Percentiles rank a stretch among this genome's conserved stretches.
Evolutionary conservation across 2,329 filamentous ascomycete species (phyloP).

Genomic region (Xylaria sp.): DNA sequence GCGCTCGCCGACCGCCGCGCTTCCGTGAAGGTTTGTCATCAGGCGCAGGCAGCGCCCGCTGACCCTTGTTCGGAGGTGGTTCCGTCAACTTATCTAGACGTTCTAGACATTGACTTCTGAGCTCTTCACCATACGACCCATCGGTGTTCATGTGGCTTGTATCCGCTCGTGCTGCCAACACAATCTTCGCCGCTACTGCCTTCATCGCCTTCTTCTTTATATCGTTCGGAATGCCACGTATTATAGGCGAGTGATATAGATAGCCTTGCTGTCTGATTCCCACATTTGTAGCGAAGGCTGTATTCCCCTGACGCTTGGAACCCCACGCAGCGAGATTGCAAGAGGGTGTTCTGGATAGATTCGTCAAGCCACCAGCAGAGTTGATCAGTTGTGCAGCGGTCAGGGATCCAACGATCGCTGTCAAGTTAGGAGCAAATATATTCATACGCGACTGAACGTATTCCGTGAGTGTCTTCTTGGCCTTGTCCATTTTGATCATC

Average conservation of each 20-base stretch:
- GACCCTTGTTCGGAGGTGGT: slow-evolving; percentile 85
- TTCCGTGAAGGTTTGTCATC: slow-evolving; percentile 96
- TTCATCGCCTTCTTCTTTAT: slow-evolving; percentile 92
- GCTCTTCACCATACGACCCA: slow-evolving; percentile 78
- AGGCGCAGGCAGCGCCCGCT: slow-evolving; percentile 83
- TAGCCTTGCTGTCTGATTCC: slow-evolving; percentile 90
- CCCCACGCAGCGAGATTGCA: slow-evolving; percentile 92
- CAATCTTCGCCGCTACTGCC: slow-evolving; percentile 89
- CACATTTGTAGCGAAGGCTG: slow-evolving; percentile 87
- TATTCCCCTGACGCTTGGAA: slow-evolving; percentile 75
- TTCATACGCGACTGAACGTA: slow-evolving; percentile 98
- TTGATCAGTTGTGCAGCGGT: slow-evolving; percentile 97
- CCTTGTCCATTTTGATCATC: slow-evolving; percentile 82
- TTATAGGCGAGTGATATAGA: slow-evolving; percentile 88
- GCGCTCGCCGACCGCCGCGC: slow-evolving; percentile 83
- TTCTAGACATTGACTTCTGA: slow-evolving; percentile 81
- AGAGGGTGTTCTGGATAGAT: slow-evolving; percentile 87
- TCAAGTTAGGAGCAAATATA: slow-evolving; percentile 91
- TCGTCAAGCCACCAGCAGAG: slow-evolving; percentile 84
- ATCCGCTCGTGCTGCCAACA: slow-evolving; percentile 91
- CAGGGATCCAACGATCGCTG: slow-evolving; percentile 84
- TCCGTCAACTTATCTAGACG: slow-evolving; percentile 92
- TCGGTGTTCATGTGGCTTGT: slow-evolving; percentile 80
- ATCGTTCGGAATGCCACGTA: slow-evolving; percentile 81
- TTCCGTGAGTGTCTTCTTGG: slow-evolving; percentile 83